phyloP scores from a whole-genome alignment of 2,329 filamentous ascomycete genomes.

The Tolypocladium cylindrosporum region DNA sequence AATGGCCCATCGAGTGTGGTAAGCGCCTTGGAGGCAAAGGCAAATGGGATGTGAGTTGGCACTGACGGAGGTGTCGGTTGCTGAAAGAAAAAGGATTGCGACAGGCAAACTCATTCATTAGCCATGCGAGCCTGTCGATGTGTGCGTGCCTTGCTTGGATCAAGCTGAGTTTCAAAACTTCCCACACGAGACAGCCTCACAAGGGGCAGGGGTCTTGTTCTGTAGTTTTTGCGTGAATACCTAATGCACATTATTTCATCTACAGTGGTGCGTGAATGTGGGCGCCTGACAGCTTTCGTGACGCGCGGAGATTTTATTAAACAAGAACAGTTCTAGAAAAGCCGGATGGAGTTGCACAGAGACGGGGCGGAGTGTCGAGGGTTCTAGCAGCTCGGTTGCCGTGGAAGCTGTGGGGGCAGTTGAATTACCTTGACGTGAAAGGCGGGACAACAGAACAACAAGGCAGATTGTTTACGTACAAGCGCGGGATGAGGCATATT shows the following conservation, averaged over 20 bases:
- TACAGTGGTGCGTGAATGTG: neutral
- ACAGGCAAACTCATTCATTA: neutral
- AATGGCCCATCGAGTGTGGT: slow-evolving; percentile 7
- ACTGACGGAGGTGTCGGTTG: neutral
- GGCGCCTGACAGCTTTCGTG: neutral
- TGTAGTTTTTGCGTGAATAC: neutral
- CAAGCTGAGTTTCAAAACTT: neutral
- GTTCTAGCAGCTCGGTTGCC: slow-evolving; percentile 7
- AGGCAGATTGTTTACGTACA: neutral
- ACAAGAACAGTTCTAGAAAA: too few species aligned
- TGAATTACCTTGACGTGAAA: slow-evolving; percentile 3
- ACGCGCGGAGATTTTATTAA: neutral
- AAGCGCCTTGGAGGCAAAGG: slow-evolving; percentile 12
- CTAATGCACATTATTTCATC: neutral
- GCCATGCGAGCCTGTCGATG: neutral
- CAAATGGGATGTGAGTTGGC: slow-evolving; percentile 8
- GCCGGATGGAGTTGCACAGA: neutral
- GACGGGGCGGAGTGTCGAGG: neutral
- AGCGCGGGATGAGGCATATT: neutral
- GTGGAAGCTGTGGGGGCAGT: slow-evolving; percentile 7
- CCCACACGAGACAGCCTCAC: neutral
- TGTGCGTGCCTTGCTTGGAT: neutral
- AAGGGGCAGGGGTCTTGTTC: neutral
- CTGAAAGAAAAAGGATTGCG: neutral
- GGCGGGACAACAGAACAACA: slow-evolving; percentile 1